Evolutionary conservation across 805 yeast species (phyloP), one percentile per base, ranked within the genome.

Genomic region (Starmerella vaccinii): DNA sequence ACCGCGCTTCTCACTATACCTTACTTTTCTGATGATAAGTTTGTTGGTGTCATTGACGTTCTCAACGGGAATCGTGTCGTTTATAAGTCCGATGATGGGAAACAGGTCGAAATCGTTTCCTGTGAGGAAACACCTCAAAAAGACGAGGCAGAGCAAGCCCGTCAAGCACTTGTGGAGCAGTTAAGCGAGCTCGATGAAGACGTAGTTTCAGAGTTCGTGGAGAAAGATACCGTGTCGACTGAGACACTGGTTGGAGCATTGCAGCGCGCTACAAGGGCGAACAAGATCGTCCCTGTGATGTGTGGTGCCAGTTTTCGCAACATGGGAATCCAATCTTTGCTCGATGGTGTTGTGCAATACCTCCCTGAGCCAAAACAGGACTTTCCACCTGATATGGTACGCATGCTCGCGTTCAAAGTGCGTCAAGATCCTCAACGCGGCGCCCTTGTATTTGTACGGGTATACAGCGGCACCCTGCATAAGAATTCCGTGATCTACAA

Each of bases 271-370:
- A 84, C 95, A 0, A 56, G 86, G 6, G 63, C 65, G 0, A 74
- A 76, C 44, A 65, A 68, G 34, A 72, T 85, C 1, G 76, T 82
- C 0, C 97, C 98, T 0, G 84, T 92, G 0, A 67, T 89, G 33
- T 88, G 97, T 66, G 98, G 98, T 12, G 84, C 97, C 1, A 84
- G 95, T 49, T 92, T 90, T 67, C 76, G 74, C 57, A 90, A 90
- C 64, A 84, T 90, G 42, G 98, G 98, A 23, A 95, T 92, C 2
- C 97, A 92, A 63, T 96, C 97, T 1, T 69, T 92, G 45, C 67
- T 92, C 66, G 97, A 90, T 65, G 89, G 94, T 0, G 75, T 89
- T 12, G 75, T 79, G 1, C 75, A 76, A 49, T 92, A 76, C 59
- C 68, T 92, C 16, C 97, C 98, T 0, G 79, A 88, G 1, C 97